A percentile compares a stretch with the other conserved stretches of the same genome.
phyloP scores from a whole-genome alignment of 208 protist species.

The Trypanosoma vivax region DNA sequence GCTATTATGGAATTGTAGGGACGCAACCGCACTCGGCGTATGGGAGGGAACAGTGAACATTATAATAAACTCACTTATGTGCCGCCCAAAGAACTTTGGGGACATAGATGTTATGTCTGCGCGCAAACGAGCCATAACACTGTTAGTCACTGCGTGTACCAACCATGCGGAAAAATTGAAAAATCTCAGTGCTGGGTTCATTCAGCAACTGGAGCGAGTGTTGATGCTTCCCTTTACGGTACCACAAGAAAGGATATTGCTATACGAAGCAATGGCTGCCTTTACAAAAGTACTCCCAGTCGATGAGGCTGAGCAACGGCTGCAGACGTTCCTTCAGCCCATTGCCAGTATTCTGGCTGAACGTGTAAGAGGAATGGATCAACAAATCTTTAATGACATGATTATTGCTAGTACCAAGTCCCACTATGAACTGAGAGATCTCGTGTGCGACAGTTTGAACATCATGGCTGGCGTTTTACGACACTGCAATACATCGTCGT shows the following conservation, averaged over 20 bases:
- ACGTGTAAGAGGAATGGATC: slow-evolving; percentile 18
- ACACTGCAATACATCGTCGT: slow-evolving; percentile 36
- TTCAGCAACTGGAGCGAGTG: slow-evolving; percentile 42
- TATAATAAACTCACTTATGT: slow-evolving; percentile 33
- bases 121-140: slow-evolving; percentile 47
- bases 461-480: slow-evolving; percentile 61
- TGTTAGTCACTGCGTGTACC: slow-evolving; percentile 20
- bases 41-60: slow-evolving; percentile 57
- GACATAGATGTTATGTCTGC: slow-evolving; percentile 27
- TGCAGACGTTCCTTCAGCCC: slow-evolving; percentile 53
- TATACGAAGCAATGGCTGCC: slow-evolving; percentile 66
- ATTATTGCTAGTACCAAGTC: slow-evolving; percentile 21
- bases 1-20: slow-evolving; percentile 60
- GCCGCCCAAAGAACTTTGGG: slow-evolving; percentile 3
- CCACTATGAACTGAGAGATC: slow-evolving; percentile 20
- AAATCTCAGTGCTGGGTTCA: slow-evolving; percentile 12
- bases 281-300: slow-evolving; percentile 38
- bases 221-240: slow-evolving; percentile 24
- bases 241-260: slow-evolving; percentile 31
- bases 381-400: slow-evolving; percentile 52
- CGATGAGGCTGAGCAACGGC: slow-evolving; percentile 33
- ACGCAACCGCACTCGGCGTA: slow-evolving; percentile 37
- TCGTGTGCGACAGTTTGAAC: slow-evolving; percentile 34
- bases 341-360: slow-evolving; percentile 36
- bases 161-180: slow-evolving; percentile 30